Conservation (phyloP, 345 rosid species). For the Lepidium africanum region DNA sequence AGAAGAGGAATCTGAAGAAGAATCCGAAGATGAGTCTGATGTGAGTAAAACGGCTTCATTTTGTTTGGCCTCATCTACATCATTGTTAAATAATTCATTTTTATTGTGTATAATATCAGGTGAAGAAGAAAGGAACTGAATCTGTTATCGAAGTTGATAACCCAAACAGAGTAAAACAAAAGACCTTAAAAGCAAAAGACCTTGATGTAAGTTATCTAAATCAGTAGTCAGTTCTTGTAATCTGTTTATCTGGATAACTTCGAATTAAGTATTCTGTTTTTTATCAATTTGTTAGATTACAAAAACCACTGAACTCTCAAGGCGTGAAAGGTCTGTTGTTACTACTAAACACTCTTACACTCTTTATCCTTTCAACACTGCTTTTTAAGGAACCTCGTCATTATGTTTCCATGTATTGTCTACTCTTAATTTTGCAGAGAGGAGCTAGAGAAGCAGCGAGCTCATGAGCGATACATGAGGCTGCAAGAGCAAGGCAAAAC, state of each 20-base stretch:
- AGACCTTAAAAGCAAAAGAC: constrained; percentile 64
- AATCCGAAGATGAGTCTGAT: constrained; percentile 30
- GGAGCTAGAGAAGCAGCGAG: constrained; percentile 90
- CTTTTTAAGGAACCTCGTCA: not conserved
- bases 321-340: constrained; percentile 84
- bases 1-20: constrained; percentile 61
- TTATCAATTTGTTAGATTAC: constrained; percentile 36
- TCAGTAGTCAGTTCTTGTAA: not conserved
- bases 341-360: not conserved
- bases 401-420: not conserved
- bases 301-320: constrained; percentile 83
- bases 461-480: constrained; percentile 97
- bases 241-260: not conserved
- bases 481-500: constrained; percentile 99
- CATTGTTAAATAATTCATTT: not conserved
- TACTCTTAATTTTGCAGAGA: constrained; percentile 41
- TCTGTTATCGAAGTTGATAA: constrained; percentile 77
- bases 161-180: constrained; percentile 70
- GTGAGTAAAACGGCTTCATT: constrained; percentile 4
- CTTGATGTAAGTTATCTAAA: constrained; percentile 51
- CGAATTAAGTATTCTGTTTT: not conserved
- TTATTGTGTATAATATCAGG: constrained; percentile 21
- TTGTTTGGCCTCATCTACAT: not conserved
- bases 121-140: constrained; percentile 77
- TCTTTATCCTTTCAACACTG: not conserved